Percentiles rank a stretch among this genome's conserved stretches.
phyloP scores from a whole-genome alignment of 1,284 basidiomycete genomes.

The Cryptococcus hybrid region DNA sequence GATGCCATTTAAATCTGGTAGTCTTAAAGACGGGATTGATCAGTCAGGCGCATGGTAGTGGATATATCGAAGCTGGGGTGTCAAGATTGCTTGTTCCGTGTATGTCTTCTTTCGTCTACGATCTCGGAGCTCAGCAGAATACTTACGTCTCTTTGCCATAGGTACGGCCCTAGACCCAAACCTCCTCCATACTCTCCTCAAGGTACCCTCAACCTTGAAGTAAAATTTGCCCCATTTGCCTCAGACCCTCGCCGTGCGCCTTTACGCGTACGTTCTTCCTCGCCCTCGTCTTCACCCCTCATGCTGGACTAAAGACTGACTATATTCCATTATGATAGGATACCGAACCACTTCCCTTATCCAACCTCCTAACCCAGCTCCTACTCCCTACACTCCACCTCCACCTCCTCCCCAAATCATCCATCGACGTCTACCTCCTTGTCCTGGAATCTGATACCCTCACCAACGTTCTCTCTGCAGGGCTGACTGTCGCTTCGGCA shows the following conservation, averaged over 20 bases:
- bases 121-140: background rate
- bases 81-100: conserved; percentile 95
- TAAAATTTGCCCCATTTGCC: conserved; percentile 95
- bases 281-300: background rate
- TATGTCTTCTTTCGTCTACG: conserved; percentile 49
- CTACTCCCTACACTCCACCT: conserved; percentile 80
- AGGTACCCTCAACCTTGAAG: conserved; percentile 88
- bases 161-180: conserved; percentile 78
- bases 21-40: conserved; percentile 87
- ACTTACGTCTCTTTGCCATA: conserved; percentile 50
- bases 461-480: conserved; percentile 78
- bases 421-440: conserved; percentile 86
- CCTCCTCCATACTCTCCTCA: conserved; percentile 69
- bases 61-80: conserved; percentile 83
- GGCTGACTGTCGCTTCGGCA: conserved; percentile 80
- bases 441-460: conserved; percentile 88
- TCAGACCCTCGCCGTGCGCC: conserved; percentile 72
- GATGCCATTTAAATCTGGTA: conserved; percentile 41
- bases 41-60: conserved; percentile 89
- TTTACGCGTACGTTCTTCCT: conserved; percentile 64
- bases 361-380: conserved; percentile 80
- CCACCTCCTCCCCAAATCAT: conserved; percentile 89
- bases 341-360: conserved; percentile 83
- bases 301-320: background rate
- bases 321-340: conserved; percentile 61